A percentile compares a stretch with the other conserved stretches of the same genome.
Conservation (phyloP, 371 early-diverging fungal genomes). For the Syncephalastrum sp. region DNA sequence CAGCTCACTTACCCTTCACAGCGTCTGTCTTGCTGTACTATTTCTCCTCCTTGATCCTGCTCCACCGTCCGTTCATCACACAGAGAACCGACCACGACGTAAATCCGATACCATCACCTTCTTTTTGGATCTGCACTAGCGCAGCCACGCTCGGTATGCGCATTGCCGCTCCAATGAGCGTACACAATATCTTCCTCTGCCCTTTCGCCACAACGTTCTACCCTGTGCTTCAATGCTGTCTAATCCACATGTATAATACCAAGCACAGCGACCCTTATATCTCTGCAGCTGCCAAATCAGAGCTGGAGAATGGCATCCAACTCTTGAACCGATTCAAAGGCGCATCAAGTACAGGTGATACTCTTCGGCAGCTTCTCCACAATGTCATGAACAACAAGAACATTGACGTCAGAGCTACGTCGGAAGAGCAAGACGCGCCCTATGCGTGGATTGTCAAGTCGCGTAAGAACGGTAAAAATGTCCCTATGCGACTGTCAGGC, state of each 20-base stretch:
- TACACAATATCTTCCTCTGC: constrained; percentile 40
- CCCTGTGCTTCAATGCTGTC: constrained; percentile 42
- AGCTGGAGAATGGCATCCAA: constrained; percentile 30
- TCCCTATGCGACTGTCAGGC: not conserved
- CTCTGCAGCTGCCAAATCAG: constrained; percentile 35
- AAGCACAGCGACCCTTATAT: constrained; percentile 36
- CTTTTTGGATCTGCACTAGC: constrained; percentile 44
- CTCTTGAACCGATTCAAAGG: constrained; percentile 27
- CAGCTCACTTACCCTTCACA: not conserved
- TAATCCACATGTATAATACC: constrained; percentile 48
- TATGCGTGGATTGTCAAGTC: not conserved
- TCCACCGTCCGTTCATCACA: constrained; percentile 49
- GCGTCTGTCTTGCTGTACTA: constrained; percentile 43
- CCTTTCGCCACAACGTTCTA: constrained; percentile 46
- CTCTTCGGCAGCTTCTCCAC: constrained; percentile 27
- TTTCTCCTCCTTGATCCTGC: constrained; percentile 36
- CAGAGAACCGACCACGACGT: not conserved
- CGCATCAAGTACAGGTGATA: constrained; percentile 35
- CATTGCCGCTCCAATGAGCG: constrained; percentile 34
- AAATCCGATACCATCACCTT: constrained; percentile 21
- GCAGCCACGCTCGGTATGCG: constrained; percentile 44
- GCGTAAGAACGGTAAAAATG: not conserved
- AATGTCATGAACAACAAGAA: constrained; percentile 37
- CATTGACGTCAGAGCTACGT: constrained; percentile 24
- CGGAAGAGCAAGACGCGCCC: constrained; percentile 12